These are phyloP conservation scores for Triticum timopheevii DNA, from an alignment of 176 grass and related monocot species.

Conservation along the genomic window DNA sequence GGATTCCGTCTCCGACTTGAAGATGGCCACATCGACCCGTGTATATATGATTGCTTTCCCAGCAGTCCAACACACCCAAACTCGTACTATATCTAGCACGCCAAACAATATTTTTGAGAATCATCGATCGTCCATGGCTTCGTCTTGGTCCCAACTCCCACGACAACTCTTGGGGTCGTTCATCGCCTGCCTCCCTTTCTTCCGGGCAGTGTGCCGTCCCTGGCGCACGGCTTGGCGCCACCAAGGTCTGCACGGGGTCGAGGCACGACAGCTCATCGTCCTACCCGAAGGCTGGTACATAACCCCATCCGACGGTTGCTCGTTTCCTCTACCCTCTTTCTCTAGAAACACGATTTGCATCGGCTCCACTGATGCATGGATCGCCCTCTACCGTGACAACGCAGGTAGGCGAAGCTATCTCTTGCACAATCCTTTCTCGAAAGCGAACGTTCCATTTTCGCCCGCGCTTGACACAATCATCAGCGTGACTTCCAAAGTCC, in stretches of 20 bases:
- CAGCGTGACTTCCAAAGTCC: background rate
- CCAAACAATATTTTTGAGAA: no score
- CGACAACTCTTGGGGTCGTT: background rate
- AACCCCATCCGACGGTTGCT: background rate
- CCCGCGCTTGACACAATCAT: background rate
- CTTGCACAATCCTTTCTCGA: background rate
- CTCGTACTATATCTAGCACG: no score
- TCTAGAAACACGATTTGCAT: background rate
- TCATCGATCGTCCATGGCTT: background rate
- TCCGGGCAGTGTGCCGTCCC: background rate
- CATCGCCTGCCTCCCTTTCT: background rate
- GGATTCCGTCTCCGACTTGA: no score
- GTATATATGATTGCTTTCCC: no score
- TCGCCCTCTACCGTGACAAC: background rate
- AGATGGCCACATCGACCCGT: no score
- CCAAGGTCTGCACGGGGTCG: background rate
- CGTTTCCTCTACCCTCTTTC: background rate
- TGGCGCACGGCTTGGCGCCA: background rate
- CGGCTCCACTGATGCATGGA: background rate
- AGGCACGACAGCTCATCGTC: background rate
- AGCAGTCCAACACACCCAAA: no score
- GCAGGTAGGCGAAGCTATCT: background rate
- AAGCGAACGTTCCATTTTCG: background rate
- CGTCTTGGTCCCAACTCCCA: background rate
- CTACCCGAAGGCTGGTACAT: background rate